Evolutionary conservation across 495 filamentous ascomycete genomes (phyloP), one percentile per base, ranked within the genome.

Genomic region (Aspergillus indologenus): DNA sequence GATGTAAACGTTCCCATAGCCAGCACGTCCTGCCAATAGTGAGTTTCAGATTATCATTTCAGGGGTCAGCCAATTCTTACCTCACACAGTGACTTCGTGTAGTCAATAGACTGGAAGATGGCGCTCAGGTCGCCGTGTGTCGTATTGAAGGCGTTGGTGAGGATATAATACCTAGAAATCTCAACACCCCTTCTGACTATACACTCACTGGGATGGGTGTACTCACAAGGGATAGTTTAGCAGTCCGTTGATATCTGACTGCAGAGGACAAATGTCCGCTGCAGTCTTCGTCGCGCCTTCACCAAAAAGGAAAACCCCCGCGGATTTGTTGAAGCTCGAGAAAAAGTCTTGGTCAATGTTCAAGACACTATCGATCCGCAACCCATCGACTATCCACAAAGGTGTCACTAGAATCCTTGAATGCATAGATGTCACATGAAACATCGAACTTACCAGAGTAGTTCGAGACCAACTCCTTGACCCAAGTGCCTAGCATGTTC

Each of bases 291-390:
- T 31, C 17, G 48, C 48, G 12, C 48, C 48, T 19, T 51, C 48
- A 15, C 48, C 48, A 14, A 51, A 0, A 2, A 21, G 22, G 23
- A 51, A 51, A 12, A 51, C 48, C 14, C 48, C 48, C 23, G 48
- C 48, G 2, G 23, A 18, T 29, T 51, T 51, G 23, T 17, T 51
- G 48, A 51, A 51, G 14, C 23, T 31, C 23, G 48, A n/a, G 23
- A 51, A 51, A 21, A 51, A 51, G 24, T 31, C 48, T 2, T 23
- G 48, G 23, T 23, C 15, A 19, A 51, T 51, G 24, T 51, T 51
- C 15, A 51, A 51, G 48, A 51, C 48, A 31, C 48, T 51, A 15
- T 51, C 48, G 23, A 51, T 51, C 12, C 48, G 48, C 23, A 51
- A 31, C 15, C 48, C 48, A 51, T 51, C 48, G 14, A 51, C 48